Evolutionary conservation across 2,329 filamentous ascomycete species (phyloP), one percentile per base, ranked within the genome.

Genomic region (Pyricularia sp.): DNA sequence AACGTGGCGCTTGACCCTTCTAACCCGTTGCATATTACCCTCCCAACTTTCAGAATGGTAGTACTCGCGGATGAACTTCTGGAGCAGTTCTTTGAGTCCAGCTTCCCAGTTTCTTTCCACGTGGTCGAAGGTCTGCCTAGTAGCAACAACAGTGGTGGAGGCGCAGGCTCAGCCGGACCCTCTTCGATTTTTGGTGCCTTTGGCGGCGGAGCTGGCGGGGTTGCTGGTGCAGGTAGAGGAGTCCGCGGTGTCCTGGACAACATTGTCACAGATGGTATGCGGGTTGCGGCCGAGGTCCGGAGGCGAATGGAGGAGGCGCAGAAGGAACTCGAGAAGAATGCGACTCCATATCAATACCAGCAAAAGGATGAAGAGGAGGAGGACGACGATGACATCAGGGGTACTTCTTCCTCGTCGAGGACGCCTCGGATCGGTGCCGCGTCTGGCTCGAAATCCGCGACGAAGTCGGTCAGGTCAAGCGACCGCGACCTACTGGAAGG

Each of bases 1-100:
- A 99, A 99, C 76, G 88, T 90, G 10, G 95, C 95, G 0, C 86
- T 99, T 4, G 94, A 99, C 76, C 95, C 95, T 2, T 90, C 93
- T 30, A 94, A 97, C 72, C 95, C 95, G 7, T 85, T 99, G 0
- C 92, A 97, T 77, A 97, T 99, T 75, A 98, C 95, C 0, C 85
- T 99, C 1, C 95, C 95, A 0, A 99, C 95, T 0, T 99, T 99
- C 85, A 91, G 95, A 72, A 99, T 99, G 95, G 93, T 99, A 3
- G 92, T 99, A 11, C 87, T 99, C 9, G 95, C 95, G 63, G 95
- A 99, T 76, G 95, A 99, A 78, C 86, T 96, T 0, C 87, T 99
- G 6, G 94, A 99, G 75, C 92, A 96, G 73, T 99, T 99, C 80
- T 99, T 99, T 77, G 95, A 99, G 80, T 92, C 92, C 0, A 96